phyloP scores from a whole-genome alignment of 306 rosid species.

The Lotus japonicus region DNA sequence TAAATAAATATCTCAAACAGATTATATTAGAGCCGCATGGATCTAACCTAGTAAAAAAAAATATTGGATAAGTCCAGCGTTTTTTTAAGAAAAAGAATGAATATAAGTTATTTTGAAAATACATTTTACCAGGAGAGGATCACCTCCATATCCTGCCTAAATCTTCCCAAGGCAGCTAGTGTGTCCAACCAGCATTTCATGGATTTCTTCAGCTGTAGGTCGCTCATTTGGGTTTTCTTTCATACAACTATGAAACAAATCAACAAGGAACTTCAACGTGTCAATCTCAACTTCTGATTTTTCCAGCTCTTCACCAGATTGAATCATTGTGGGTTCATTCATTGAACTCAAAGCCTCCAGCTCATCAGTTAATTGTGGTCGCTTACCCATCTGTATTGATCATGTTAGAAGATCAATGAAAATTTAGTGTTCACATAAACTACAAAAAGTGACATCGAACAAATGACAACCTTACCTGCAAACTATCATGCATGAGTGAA shows the following conservation, averaged over 20 bases:
- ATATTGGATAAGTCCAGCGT: neutral
- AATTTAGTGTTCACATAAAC: neutral
- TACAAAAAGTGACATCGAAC: neutral
- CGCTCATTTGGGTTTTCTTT: slow-evolving; percentile 58
- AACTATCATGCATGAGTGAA: slow-evolving; percentile 46
- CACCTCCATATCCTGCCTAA: slow-evolving; percentile 24
- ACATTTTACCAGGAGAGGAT: slow-evolving; percentile 13
- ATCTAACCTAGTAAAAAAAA: slow-evolving; percentile 21
- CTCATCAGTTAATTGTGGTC: slow-evolving; percentile 63
- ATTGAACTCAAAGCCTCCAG: slow-evolving; percentile 46
- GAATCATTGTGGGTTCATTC: slow-evolving; percentile 50
- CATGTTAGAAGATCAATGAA: neutral
- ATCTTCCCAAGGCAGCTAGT: slow-evolving; percentile 27
- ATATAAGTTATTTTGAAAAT: neutral
- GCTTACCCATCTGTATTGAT: slow-evolving; percentile 46
- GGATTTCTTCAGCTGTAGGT: slow-evolving; percentile 67
- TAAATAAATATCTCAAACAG: slow-evolving; percentile 30
- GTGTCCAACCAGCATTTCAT: slow-evolving; percentile 42
- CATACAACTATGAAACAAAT: slow-evolving; percentile 66
- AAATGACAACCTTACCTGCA: slow-evolving; percentile 44
- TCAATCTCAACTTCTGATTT: slow-evolving; percentile 36
- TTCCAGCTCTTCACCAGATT: slow-evolving; percentile 43
- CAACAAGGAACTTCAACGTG: slow-evolving; percentile 48
- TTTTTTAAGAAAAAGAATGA: slow-evolving; percentile 17
- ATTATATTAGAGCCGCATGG: slow-evolving; percentile 30